Evolutionary conservation across 352 stramenopile genomes (phyloP), one percentile per base, ranked within the genome.

Genomic region (Globisporangium middletonii): DNA sequence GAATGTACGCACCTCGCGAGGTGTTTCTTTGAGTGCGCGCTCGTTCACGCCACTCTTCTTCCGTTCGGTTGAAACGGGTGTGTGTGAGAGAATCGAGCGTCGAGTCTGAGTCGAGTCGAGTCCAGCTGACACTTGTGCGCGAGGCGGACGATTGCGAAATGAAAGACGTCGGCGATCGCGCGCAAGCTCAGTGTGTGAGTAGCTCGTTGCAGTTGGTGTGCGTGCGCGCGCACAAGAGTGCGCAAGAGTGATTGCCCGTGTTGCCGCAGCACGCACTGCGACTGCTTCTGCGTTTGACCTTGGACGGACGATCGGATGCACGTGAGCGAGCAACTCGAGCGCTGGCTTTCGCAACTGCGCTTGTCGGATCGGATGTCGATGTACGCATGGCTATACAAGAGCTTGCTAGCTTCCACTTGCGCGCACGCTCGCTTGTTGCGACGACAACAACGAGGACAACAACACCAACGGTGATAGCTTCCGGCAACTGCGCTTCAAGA

Each of bases 71-170:
- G 33, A 38, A 38, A 38, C 8, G 50, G 28, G 26, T 23, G 47
- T 7, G 11, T 6, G 47, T 7, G 11, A 3, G 27, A 41, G 23
- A 26, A 30, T 50, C 28, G 53, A 27, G 55, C 44, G 41, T 35
- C 27, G 52, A 38, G 43, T 38, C 23, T 49, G 50, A 7, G 13
- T 26, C 23, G 23, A 23, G 5, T 50, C 30, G 50, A 37, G 41
- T 58, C 15, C n/a, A 13, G 23, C 37, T 46, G 59, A 28, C 35
- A 59, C 60, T 65, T 55, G 71, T 77, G 67, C 60, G 53, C 64
- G 53, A 68, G 56, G 38, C 60, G 62, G 67, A 59, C 72, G 68
- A 79, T 81, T 81, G 60, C 59, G 67, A 60, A 84, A 79, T 84
- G 74, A 77, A 60, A 60, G 45, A 57, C 47, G 47, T 60, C 52